These are phyloP conservation scores for Pichia sp. DNA, from an alignment of 1,139 yeast genomes.

Conservation along the genomic window DNA sequence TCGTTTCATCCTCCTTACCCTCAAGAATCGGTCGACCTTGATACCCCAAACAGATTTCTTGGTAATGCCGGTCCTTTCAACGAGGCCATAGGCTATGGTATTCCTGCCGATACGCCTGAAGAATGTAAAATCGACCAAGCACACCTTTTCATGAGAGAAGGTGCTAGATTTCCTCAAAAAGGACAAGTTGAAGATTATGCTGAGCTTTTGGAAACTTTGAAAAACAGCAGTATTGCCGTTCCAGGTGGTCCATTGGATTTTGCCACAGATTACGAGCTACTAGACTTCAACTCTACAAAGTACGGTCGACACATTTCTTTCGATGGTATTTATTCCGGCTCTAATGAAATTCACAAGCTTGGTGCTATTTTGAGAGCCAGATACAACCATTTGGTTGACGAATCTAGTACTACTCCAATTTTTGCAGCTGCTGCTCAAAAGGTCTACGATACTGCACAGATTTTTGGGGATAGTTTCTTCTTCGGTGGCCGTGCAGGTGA, in stretches of 20 bases:
- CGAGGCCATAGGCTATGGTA: constrained; percentile 38
- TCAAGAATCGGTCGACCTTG: constrained; percentile 3
- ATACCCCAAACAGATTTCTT: constrained; percentile 34
- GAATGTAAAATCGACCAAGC: constrained; percentile 59
- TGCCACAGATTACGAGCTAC: background rate
- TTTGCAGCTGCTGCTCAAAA: constrained; percentile 22
- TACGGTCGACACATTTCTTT: constrained; percentile 9
- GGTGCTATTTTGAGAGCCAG: constrained; percentile 20
- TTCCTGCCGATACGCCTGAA: constrained; percentile 42
- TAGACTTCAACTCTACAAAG: background rate
- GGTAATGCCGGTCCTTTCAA: constrained; percentile 42
- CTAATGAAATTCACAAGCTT: constrained; percentile 14
- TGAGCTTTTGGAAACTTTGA: background rate
- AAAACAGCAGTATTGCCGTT: constrained; percentile 1
- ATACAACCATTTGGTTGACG: constrained; percentile 22
- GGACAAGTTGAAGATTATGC: background rate
- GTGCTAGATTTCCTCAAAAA: constrained; percentile 51
- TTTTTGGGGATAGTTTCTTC: constrained; percentile 23
- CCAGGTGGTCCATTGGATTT: constrained; percentile 6
- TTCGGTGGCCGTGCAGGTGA: constrained; percentile 13
- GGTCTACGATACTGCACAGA: constrained; percentile 23
- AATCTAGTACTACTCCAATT: constrained; percentile 16
- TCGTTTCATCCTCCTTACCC: constrained; percentile 1
- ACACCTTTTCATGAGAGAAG: constrained; percentile 61
- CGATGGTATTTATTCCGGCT: constrained; percentile 22